These are phyloP conservation scores for Tetracentron sinense DNA, from an alignment of 164 flowering plant species.

Conservation along the genomic window DNA sequence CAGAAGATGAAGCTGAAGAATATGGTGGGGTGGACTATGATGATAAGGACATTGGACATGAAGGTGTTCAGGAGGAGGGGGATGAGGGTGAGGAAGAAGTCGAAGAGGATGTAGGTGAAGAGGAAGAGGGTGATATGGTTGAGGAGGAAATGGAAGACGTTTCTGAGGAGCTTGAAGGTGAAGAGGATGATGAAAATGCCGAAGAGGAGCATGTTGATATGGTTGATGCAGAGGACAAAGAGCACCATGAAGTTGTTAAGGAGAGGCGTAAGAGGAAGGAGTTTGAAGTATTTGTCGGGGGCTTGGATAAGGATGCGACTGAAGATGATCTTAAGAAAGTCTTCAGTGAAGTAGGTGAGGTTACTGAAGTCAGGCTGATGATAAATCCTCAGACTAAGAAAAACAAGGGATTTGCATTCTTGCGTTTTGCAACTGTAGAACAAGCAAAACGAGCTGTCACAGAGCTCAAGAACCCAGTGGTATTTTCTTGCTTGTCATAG, in stretches of 20 bases:
- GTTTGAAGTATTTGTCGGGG: conserved; percentile 95
- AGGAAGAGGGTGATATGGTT: conserved; percentile 47
- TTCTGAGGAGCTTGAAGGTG: conserved; percentile 57
- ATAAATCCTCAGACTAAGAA: conserved; percentile 70
- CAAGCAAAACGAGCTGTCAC: conserved; percentile 63
- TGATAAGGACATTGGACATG: conserved; percentile 59
- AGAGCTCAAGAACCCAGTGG: conserved; percentile 60
- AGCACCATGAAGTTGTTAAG: conserved; percentile 76
- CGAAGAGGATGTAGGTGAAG: conserved; percentile 51
- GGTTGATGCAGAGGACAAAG: conserved; percentile 60
- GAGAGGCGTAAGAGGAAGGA: conserved; percentile 94
- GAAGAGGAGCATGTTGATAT: conserved; percentile 38
- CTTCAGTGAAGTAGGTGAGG: conserved; percentile 58
- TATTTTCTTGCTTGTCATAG: conserved; percentile 25
- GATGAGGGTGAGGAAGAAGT: conserved; percentile 50
- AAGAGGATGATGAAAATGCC: conserved; percentile 48
- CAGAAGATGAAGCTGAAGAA: conserved; percentile 65
- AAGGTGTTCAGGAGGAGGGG: conserved; percentile 42
- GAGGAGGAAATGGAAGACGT: conserved; percentile 62
- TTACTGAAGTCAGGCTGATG: conserved; percentile 65
- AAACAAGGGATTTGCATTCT: conserved; percentile 72
- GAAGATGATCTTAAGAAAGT: too few relatives aligned
- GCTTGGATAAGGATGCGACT: too few relatives aligned
- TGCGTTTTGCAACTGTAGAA: conserved; percentile 67
- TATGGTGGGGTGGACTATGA: conserved; percentile 58